Evolutionary conservation across 495 filamentous ascomycete genomes (phyloP), one percentile per base, ranked within the genome.

Genomic region (Immersiella caudata): DNA sequence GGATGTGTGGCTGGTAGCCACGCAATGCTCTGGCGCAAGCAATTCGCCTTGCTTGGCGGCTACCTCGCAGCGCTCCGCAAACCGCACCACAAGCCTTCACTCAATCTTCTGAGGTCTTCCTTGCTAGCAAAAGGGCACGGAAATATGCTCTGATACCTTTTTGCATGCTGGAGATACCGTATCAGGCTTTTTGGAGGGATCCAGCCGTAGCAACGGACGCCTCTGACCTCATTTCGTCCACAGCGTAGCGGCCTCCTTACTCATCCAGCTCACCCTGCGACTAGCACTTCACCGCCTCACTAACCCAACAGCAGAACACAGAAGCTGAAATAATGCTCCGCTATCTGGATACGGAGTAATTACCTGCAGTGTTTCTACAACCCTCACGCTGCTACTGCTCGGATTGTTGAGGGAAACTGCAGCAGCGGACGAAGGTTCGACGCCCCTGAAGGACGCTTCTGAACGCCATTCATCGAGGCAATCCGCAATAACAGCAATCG

Each of bases 271-370:
- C n/a, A n/a, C n/a, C n/a, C n/a, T 33, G 29, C 29, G 29, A n/a
- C 29, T 33, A 58, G n/a, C n/a, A n/a, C n/a, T 24, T 58, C 21
- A 58, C 55, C 26, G n/a, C n/a, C n/a, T n/a, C 55, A 52, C 49
- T 14, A 52, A n/a, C n/a, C 21, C 49, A 52, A 14, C 21, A 22
- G 49, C 49, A 22, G 49, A 52, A 52, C 49, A 52, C 12, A 5
- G 18, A 5, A 58, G 55, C 9, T 20, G 8, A 58, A 58, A 12
- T 2, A 6, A 57, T 57, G 26, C 29, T 33, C 29, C 8, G 29
- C 29, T 8, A 33, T 33, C 8, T 8, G 4, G 8, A 33, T 8
- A 3, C 29, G 8, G 49, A 52, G 3, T 18, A 52, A 52, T 52
- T 14, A 22, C 21, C 49, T n/a, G 5, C 49, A 14, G 49, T 14